Base-by-base conservation (phyloP, 1,139 yeast species). In the Chernovozyma aurita region DNA sequence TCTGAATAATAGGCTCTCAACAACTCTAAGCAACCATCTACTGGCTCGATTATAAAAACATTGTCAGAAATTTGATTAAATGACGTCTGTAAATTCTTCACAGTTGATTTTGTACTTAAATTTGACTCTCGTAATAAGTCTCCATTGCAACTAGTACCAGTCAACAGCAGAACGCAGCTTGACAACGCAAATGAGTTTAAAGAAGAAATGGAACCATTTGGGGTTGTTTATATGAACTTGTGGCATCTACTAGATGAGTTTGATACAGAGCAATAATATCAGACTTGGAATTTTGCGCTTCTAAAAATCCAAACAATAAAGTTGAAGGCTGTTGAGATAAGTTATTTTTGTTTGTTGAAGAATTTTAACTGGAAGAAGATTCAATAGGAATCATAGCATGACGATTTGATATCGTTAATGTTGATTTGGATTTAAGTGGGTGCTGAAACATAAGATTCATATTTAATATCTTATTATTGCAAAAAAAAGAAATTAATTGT, bases 1-100 rank as follows among this genome's bases (percentile, higher is more conserved):
- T 27, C 34, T 18, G 49, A 44, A 41, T 65, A 62, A 38, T 61
- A 57, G 44, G 50, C 57, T 18, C 55, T 46, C 17, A 64, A 50
- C 20, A 66, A 47, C 7, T 46, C 45, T 18, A 41, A 31, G 24
- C 57, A 42, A 24, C 53, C 49, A 9, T 39, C 37, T 3, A 49
- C 39, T 8, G 40, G 36, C 4, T 42, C 35, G 17, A 56, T 50
- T 4, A 42, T 34, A 21, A 33, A 44, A 14, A 44, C 33, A 18
- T 37, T 27, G 7, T 35, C 22, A 5, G 39, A 22, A 11, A 34
- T 26, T 12, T 16, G 14, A 12, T 20, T 37, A 4, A 37, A 26
- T 11, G 12, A 11, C 15, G 18, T 28, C 12, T 20, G 22, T 20
- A 20, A 20, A 20, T 7, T 7, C 9, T 20, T 20, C 6, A 20